Conservation (phyloP, 164 flowering plant genomes). For the Protea cynaroides region DNA sequence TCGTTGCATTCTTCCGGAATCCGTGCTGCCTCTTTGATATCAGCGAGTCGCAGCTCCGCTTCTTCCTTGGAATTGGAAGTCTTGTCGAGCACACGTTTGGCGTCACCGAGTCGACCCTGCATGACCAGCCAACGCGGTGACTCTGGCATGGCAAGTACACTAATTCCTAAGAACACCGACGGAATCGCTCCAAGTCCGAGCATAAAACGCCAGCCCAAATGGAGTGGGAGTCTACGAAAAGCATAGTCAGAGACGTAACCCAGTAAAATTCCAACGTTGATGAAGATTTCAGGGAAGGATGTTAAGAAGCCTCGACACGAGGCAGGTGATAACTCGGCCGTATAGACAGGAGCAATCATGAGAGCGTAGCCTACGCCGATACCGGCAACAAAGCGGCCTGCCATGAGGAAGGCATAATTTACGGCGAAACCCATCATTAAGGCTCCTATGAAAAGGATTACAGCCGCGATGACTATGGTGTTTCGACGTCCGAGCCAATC, state of each 20-base stretch:
- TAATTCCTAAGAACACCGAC: constrained; percentile 8
- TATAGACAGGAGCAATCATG: constrained; percentile 50
- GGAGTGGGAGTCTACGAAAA: constrained; percentile 7
- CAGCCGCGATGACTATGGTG: constrained; percentile 39
- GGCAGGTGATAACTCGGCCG: constrained; percentile 47
- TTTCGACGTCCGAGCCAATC: constrained; percentile 55
- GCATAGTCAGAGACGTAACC: constrained; percentile 19
- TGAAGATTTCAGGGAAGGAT: constrained; percentile 48
- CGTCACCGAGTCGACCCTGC: constrained; percentile 23
- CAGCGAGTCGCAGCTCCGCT: constrained; percentile 12
- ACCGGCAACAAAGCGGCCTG: constrained; percentile 49
- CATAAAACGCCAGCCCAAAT: constrained; percentile 25
- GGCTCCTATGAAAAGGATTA: constrained; percentile 41
- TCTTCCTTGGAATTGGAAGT: constrained; percentile 15
- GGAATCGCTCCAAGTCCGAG: constrained; percentile 22
- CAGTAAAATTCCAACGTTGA: constrained; percentile 30
- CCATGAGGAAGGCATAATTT: constrained; percentile 44
- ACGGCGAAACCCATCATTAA: constrained; percentile 43
- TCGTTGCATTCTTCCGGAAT: constrained; percentile 13
- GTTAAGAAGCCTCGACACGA: constrained; percentile 43
- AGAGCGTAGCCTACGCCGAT: constrained; percentile 45
- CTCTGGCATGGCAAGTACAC: constrained; percentile 18
- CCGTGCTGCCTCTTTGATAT: constrained; percentile 18
- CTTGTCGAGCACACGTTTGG: constrained; percentile 11
- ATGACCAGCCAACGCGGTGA: constrained; percentile 25